These are phyloP conservation scores for Chenopodium formosanum DNA, from an alignment of 148 eudicot genomes.

Conservation along the genomic window DNA sequence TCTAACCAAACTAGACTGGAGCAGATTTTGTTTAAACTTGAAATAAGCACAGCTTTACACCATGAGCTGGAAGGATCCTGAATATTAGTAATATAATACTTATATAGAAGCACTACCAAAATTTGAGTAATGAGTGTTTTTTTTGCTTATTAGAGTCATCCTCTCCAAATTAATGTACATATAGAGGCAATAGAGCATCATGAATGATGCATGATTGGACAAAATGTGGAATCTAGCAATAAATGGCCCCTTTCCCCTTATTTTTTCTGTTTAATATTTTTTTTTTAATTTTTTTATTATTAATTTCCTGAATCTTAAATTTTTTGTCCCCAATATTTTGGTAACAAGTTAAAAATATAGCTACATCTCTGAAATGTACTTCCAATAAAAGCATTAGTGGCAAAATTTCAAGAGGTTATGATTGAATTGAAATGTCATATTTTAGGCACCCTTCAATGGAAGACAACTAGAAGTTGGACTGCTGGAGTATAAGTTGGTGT, in stretches of 20 bases:
- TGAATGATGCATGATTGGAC: not conserved
- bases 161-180: too few relatives aligned
- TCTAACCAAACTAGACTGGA: not conserved
- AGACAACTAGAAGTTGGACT: too few relatives aligned
- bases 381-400: not conserved
- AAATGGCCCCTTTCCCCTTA: too few relatives aligned
- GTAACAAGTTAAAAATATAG: not conserved
- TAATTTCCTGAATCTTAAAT: not conserved
- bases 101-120: too few relatives aligned
- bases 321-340: not conserved
- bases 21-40: not conserved
- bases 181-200: too few relatives aligned
- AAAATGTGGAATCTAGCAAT: not conserved
- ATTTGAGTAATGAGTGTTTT: too few relatives aligned
- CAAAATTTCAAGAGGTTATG: not conserved
- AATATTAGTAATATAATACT: not conserved
- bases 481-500: not conserved
- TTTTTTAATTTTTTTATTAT: not conserved
- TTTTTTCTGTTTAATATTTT: too few relatives aligned
- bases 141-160: too few relatives aligned
- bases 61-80: not conserved
- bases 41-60: too few relatives aligned
- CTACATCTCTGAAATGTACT: not conserved
- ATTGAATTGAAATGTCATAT: not conserved
- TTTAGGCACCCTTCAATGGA: too few relatives aligned